Conservation (phyloP, 768 basidiomycete species). For the Xerocomellus chrysenteron region DNA sequence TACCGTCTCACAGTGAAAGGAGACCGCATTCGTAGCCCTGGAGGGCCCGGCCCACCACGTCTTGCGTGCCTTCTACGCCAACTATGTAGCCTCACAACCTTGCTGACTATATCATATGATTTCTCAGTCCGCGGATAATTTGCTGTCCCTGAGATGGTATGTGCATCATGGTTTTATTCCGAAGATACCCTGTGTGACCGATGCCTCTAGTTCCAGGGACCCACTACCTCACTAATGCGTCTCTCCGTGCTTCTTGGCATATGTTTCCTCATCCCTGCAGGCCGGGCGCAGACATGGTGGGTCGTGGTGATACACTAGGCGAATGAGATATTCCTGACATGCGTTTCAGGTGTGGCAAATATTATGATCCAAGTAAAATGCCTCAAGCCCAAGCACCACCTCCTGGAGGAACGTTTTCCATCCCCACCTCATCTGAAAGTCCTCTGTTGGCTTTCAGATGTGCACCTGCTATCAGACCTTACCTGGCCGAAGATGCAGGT, state of each 20-base stretch:
- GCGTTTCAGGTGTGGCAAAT: conserved; percentile 44
- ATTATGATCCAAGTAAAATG: conserved; percentile 48
- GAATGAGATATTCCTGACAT: background rate
- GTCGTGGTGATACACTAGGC: conserved; percentile 1
- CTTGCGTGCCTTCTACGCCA: background rate
- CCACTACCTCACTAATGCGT: conserved; percentile 3
- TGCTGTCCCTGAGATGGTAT: conserved; percentile 3
- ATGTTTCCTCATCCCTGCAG: conserved; percentile 14
- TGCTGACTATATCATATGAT: conserved; percentile 8
- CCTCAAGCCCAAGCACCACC: conserved; percentile 33
- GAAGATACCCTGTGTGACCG: background rate
- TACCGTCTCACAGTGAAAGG: background rate
- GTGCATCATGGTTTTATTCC: background rate
- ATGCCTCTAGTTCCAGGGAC: background rate
- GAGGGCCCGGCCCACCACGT: background rate
- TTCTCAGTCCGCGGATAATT: background rate
- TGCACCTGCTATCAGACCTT: conserved; percentile 56
- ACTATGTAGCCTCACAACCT: background rate
- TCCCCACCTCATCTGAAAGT: conserved; percentile 35
- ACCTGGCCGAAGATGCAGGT: conserved; percentile 50
- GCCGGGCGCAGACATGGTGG: conserved; percentile 30
- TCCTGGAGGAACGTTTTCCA: conserved; percentile 50
- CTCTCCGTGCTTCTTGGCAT: conserved; percentile 13
- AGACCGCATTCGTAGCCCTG: no score
- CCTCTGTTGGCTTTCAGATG: conserved; percentile 59